Evolutionary conservation across 2,329 filamentous ascomycete genomes (phyloP).

Genomic region (Xylaria polymorpha): DNA sequence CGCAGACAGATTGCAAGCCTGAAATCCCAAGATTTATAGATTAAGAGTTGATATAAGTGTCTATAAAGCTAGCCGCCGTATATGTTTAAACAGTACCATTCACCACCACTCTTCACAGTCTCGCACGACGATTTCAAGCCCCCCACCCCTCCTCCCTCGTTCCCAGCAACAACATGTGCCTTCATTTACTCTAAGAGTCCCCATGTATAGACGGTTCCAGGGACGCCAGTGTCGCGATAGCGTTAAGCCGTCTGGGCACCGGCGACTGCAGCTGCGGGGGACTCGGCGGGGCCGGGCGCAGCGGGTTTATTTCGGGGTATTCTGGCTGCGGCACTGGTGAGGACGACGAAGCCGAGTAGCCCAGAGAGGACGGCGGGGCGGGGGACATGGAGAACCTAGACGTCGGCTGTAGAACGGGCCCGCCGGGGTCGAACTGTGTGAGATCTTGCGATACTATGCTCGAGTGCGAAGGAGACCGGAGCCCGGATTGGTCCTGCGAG

Average conservation of each 20-base stretch:
- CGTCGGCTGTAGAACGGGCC: conserved; percentile 1
- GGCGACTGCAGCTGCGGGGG: conserved; percentile 32
- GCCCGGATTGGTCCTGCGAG: conserved; percentile 6
- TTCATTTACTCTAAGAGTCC: not conserved
- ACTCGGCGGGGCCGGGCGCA: conserved; percentile 29
- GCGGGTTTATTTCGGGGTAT: conserved; percentile 13
- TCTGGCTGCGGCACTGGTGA: conserved; percentile 17
- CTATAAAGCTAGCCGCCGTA: not conserved
- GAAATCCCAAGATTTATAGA: no score
- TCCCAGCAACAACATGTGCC: not conserved
- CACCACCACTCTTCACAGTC: not conserved
- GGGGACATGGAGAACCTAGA: conserved; percentile 35
- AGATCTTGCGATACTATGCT: conserved; percentile 24
- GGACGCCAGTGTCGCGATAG: not conserved
- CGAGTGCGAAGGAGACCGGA: conserved; percentile 16
- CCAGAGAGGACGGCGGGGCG: conserved; percentile 18
- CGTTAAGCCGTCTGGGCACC: conserved; percentile 27
- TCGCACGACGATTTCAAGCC: not conserved
- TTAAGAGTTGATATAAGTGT: no score
- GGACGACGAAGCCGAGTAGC: conserved; percentile 21
- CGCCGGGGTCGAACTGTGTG: conserved; percentile 24
- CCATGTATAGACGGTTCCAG: conserved; percentile 12
- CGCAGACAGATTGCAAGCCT: no score
- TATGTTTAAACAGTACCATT: not conserved
- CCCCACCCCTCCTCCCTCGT: not conserved